Evolutionary conservation across 2,329 filamentous ascomycete genomes (phyloP).

Genomic region (Berkeleyomyces basicola): DNA sequence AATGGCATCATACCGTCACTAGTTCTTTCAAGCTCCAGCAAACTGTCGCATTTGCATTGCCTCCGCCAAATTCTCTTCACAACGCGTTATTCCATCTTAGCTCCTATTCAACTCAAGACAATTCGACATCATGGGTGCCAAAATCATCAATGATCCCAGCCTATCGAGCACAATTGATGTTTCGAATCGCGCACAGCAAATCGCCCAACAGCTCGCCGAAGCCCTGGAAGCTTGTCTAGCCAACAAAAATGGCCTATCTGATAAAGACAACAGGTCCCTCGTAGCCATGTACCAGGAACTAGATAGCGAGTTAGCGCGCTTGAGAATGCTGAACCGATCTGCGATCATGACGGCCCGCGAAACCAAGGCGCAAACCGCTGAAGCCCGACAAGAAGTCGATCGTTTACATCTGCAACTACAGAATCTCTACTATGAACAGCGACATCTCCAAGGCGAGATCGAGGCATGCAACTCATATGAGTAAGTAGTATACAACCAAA

Average conservation of each 20-base stretch:
- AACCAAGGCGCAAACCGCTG: slow-evolving; percentile 73
- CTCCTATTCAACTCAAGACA: not conserved
- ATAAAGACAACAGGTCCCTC: not conserved
- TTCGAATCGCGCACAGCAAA: slow-evolving; percentile 55
- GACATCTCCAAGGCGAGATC: slow-evolving; percentile 81
- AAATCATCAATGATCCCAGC: slow-evolving; percentile 26
- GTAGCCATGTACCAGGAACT: slow-evolving; percentile 5
- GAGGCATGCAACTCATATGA: slow-evolving; percentile 79
- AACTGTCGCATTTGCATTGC: not conserved
- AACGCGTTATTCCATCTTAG: not conserved
- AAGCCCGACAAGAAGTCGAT: slow-evolving; percentile 82
- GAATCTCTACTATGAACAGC: slow-evolving; percentile 92
- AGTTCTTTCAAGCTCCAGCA: not conserved
- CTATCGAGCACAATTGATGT: slow-evolving; percentile 54
- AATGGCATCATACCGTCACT: not conserved
- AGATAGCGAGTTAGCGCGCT: slow-evolving; percentile 53
- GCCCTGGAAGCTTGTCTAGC: slow-evolving; percentile 29
- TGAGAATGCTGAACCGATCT: slow-evolving; percentile 68
- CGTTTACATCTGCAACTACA: slow-evolving; percentile 81
- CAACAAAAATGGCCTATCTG: slow-evolving; percentile 24
- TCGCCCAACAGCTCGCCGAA: slow-evolving; percentile 50
- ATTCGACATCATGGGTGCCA: not conserved
- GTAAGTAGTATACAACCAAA: slow-evolving; percentile 33
- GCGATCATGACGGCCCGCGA: slow-evolving; percentile 67
- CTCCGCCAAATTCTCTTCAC: not conserved